These are phyloP conservation scores for Dactylellina sp. DNA, from an alignment of 2,329 filamentous ascomycete species.

Conservation along the genomic window DNA sequence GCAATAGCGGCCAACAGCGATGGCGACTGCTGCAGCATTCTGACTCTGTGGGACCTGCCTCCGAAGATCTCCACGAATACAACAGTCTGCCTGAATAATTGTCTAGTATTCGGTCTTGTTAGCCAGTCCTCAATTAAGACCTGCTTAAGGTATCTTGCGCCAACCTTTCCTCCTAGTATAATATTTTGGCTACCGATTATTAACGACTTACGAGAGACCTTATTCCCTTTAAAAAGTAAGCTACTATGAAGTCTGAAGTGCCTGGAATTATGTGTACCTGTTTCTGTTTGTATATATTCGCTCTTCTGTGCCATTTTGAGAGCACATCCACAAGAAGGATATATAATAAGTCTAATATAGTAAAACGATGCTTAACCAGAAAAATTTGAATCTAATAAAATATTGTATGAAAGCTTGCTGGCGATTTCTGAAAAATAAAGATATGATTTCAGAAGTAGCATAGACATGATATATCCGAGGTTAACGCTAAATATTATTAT, in stretches of 20 bases:
- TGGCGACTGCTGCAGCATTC: constrained; percentile 71
- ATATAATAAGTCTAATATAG: too few species aligned
- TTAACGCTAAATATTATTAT: too few species aligned
- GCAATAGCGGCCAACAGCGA: constrained; percentile 90
- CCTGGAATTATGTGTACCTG: constrained; percentile 8
- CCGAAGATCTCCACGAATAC: constrained; percentile 89
- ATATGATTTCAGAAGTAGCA: too few species aligned
- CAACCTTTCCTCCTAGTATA: constrained; percentile 85
- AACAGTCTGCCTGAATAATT: constrained; percentile 93
- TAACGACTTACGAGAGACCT: constrained; percentile 90
- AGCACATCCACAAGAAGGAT: too few species aligned
- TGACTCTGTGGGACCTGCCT: constrained; percentile 67
- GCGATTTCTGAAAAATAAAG: too few species aligned
- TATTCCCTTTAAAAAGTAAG: constrained; percentile 75
- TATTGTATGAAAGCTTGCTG: too few species aligned
- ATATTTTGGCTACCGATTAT: constrained; percentile 98
- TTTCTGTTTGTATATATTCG: constrained; percentile 55
- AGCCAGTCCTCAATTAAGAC: too few species aligned
- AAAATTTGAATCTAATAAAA: too few species aligned
- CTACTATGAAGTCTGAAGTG: not conserved
- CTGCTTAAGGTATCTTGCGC: constrained; percentile 5
- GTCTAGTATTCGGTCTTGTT: constrained; percentile 66
- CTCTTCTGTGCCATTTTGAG: constrained; percentile 53
- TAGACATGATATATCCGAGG: too few species aligned
- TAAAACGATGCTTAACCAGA: too few species aligned